Base-by-base conservation (phyloP, 345 rosid species). In the Schrenkiella parvula region DNA sequence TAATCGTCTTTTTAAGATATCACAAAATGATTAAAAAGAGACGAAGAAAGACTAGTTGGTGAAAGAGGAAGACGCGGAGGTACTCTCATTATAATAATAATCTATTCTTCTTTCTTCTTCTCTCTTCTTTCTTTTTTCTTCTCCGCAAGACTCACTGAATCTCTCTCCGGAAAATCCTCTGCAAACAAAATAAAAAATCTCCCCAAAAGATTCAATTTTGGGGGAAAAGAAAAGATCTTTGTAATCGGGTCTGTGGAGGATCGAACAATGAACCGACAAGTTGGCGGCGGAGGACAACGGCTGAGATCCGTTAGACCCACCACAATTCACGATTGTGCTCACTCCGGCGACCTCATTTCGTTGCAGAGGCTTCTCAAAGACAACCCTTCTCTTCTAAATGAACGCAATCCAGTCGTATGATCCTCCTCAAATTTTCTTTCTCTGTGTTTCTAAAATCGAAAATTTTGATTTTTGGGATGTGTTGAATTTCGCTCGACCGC, bases 291-390 rank as follows among this genome's bases (percentile, higher is more conserved):
- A 35, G 87, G 75, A 79, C 86, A 71, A 55, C 88, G 90, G 54
- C 78, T 82, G 26, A 88, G 99, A 86, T 87, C 89, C 77, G 81
- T 77, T 71, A 88, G 80, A 66, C 86, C 87, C 59, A 74, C 83
- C 83, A 89, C 97, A 76, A 81, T 95, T 78, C 99, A 95, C 79
- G 86, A 78, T 74, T 88, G 76, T 66, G 96, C 98, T 43, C 98
- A 84, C 67, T 83, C 89, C 18, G 99, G 99, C 17, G 95, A 95
- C 80, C 86, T 90, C 67, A 62, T 78, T 43, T 77, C 77, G 17
- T 74, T 92, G 71, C 96, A 86, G 77, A 89, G 73, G 74, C 82
- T 95, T 41, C 90, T 95, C 62, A 82, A 82, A 8, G 87, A 77
- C 61, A 82, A 81, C 51, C 88, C 91, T 63, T 83, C 80, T 80